Base-by-base conservation (phyloP, 805 yeast genomes). In the Metschnikowia chrysomelidarum region DNA sequence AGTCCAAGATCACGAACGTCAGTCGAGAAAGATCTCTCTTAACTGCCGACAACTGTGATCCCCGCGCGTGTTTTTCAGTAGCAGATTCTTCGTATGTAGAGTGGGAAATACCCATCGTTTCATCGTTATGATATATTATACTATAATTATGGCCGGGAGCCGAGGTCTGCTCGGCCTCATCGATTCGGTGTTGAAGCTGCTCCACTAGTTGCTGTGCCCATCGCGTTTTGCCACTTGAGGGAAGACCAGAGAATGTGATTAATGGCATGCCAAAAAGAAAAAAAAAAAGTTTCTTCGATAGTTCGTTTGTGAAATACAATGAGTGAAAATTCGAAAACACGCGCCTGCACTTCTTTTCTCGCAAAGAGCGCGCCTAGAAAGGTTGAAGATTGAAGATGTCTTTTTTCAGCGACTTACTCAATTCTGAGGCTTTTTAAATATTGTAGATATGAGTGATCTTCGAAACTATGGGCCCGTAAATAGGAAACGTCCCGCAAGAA, bases 31-130 rank as follows among this genome's bases (percentile, higher is more conserved):
- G 59, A 44, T 83, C 87, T 46, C 97, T 71, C 51, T 87, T 87
- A 12, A 91, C 93, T 0, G 95, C 96, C 0, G 95, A 77, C 64
- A 89, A 80, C 50, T 89, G 95, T 18, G 76, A 72, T 0, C 95
- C 94, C 32, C 98, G 71, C 0, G 87, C 79, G 17, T 82, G 71
- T 51, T 91, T 87, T 56, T 93, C 98, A 4, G 77, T 70, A 32
- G 69, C 71, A 1, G 95, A 78, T 20, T 83, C 93, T 16, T 69
- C 53, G 54, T 93, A 93, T 27, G 76, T 73, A 11, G 68, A 69
- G 52, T 83, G 88, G 1, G 72, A 36, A 13, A 91, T 82, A 2
- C 88, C 93, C 18, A 93, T 60, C 1, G 76, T 62, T 45, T 85
- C 93, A 56, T 93, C 98, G 19, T 76, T 73, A 51, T 89, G 88